These are phyloP conservation scores for Clonostachys sp. DNA, from an alignment of 2,329 filamentous ascomycete genomes.

Conservation along the genomic window DNA sequence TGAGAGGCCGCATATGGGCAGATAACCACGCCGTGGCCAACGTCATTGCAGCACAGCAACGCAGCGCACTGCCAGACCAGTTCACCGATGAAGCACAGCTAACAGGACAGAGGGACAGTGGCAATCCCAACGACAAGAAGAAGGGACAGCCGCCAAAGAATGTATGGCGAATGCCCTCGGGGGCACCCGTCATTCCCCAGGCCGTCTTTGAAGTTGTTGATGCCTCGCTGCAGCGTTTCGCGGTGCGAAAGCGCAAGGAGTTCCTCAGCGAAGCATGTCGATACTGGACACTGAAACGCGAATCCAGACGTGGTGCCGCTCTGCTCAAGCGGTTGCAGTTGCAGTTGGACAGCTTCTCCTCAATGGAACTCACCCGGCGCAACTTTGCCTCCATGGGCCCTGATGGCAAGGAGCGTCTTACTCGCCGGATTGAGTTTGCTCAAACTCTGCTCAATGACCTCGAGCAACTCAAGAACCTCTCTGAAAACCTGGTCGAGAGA, in stretches of 20 bases:
- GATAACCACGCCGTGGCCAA: constrained; percentile 82
- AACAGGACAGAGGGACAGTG: constrained; percentile 73
- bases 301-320: constrained; percentile 85
- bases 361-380: constrained; percentile 91
- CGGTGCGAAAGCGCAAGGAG: constrained; percentile 78
- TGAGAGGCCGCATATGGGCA: constrained; percentile 88
- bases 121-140: constrained; percentile 70
- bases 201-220: constrained; percentile 85
- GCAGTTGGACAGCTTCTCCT: constrained; percentile 94
- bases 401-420: constrained; percentile 70
- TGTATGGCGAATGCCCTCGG: constrained; percentile 88
- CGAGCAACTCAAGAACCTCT: constrained; percentile 66
- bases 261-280: constrained; percentile 90
- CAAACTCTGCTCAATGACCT: constrained; percentile 72
- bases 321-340: constrained; percentile 89
- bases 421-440: constrained; percentile 84
- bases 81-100: constrained; percentile 50
- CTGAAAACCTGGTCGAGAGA: constrained; percentile 66
- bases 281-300: constrained; percentile 96
- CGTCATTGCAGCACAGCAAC: constrained; percentile 70
- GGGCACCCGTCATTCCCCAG: constrained; percentile 89
- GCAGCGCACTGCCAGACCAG: constrained; percentile 32
- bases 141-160: constrained; percentile 50
- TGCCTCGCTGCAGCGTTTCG: constrained; percentile 75
- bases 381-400: constrained; percentile 96